phyloP scores from a whole-genome alignment of 495 filamentous ascomycete species.

The Jackrogersella minutella region DNA sequence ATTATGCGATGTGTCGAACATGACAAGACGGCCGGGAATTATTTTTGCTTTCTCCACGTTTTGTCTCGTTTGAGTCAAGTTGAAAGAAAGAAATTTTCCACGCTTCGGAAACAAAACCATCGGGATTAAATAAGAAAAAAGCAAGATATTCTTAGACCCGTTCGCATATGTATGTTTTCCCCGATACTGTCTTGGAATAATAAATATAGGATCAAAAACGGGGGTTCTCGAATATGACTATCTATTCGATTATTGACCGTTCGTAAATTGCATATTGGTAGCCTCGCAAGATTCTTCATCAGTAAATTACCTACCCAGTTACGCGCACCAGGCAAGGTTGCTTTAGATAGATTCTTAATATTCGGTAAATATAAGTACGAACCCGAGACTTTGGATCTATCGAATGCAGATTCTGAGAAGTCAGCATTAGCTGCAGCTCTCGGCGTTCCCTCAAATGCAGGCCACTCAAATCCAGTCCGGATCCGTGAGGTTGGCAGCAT shows the following conservation, averaged over 20 bases:
- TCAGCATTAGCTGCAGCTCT: conserved; percentile 17
- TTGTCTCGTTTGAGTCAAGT: neutral
- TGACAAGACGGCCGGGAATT: neutral
- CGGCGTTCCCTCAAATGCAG: neutral
- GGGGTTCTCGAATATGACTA: conserved; percentile 5
- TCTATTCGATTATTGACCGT: conserved; percentile 9
- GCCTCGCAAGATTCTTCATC: neutral
- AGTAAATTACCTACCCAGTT: too few species aligned
- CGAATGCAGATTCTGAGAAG: conserved; percentile 23
- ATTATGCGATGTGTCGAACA: neutral
- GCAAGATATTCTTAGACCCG: conserved; percentile 8
- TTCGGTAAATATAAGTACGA: conserved; percentile 16
- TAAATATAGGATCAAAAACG: conserved; percentile 21
- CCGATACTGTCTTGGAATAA: conserved; percentile 33
- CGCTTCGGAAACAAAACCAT: neutral
- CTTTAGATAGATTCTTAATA: too few species aligned
- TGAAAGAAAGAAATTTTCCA: neutral
- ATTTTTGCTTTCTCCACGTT: conserved; percentile 6
- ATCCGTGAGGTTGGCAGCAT: conserved; percentile 18
- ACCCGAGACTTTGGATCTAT: conserved; percentile 33
- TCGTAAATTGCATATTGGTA: neutral
- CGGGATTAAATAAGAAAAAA: neutral
- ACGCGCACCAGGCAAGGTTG: too few species aligned
- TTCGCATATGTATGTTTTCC: conserved; percentile 11
- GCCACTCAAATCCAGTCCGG: conserved; percentile 16